These are phyloP conservation scores for Clonostachys byssicola DNA, from an alignment of 2,329 filamentous ascomycete species.

Conservation along the genomic window DNA sequence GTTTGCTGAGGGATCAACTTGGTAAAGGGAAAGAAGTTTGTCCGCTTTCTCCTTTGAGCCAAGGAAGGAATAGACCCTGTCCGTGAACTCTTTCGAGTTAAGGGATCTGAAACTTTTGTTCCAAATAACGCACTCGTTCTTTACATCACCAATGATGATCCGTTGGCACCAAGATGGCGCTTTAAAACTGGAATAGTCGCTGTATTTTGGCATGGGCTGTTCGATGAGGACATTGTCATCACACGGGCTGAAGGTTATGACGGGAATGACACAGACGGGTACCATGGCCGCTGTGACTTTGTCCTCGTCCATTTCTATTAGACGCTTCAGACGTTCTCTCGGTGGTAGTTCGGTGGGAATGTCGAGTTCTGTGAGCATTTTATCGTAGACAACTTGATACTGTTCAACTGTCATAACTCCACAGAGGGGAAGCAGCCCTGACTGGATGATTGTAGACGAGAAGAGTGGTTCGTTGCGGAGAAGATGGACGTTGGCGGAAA, in stretches of 20 bases:
- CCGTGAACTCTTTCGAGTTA: slow-evolving; percentile 1
- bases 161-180: slow-evolving; percentile 4
- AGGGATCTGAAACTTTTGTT: slow-evolving; percentile 8
- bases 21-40: slow-evolving; percentile 2
- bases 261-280: slow-evolving; percentile 2
- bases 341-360: neutral
- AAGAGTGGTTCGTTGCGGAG: slow-evolving; percentile 3
- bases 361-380: neutral
- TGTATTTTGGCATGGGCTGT: neutral
- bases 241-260: slow-evolving; percentile 3
- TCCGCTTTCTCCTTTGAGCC: neutral
- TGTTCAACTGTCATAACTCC: slow-evolving; percentile 3
- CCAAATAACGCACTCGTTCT: slow-evolving; percentile 13
- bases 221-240: slow-evolving; percentile 3
- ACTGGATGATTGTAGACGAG: slow-evolving; percentile 4
- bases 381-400: neutral
- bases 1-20: neutral
- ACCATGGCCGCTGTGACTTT: slow-evolving; percentile 5
- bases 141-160: slow-evolving; percentile 10
- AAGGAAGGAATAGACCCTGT: slow-evolving; percentile 1
- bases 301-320: neutral
- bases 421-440: slow-evolving; percentile 3
- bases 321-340: slow-evolving; percentile 1
- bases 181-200: slow-evolving; percentile 1
- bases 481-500: slow-evolving; percentile 1